phyloP scores from a whole-genome alignment of 768 basidiomycete species.

The Suillus discolor region DNA sequence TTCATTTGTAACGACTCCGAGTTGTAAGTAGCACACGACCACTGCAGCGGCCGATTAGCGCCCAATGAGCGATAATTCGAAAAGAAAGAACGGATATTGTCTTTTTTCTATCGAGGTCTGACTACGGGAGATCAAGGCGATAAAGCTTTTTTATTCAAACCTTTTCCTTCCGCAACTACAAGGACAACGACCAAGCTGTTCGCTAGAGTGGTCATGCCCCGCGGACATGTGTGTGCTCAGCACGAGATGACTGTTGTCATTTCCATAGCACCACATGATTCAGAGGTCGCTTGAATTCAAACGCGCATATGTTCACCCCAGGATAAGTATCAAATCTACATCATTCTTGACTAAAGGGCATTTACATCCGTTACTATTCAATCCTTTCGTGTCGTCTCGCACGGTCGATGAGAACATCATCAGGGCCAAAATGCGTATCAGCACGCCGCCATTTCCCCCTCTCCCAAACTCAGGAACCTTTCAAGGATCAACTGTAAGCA shows the following conservation, averaged over 20 bases:
- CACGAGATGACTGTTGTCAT: neutral
- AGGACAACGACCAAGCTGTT: neutral
- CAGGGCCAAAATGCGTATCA: slow-evolving; percentile 74
- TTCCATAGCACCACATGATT: neutral
- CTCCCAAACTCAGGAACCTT: slow-evolving; percentile 48
- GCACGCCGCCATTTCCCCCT: slow-evolving; percentile 64
- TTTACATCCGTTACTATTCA: slow-evolving; percentile 35
- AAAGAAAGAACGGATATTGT: neutral
- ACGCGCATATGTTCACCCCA: neutral
- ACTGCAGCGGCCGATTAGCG: neutral
- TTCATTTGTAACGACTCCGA: neutral
- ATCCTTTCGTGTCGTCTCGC: slow-evolving; percentile 60
- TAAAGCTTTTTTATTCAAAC: neutral
- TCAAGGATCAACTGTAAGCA: neutral
- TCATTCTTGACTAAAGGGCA: neutral
- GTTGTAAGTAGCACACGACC: neutral
- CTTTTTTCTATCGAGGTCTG: neutral
- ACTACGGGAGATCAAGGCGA: neutral
- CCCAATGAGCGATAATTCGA: neutral
- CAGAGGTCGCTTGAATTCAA: neutral
- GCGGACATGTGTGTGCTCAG: neutral
- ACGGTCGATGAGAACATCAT: slow-evolving; percentile 62
- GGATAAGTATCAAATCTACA: neutral
- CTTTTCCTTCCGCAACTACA: neutral
- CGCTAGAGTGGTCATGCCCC: neutral